Evolutionary conservation across 352 stramenopile species (phyloP).

Genomic region (Hyphochytrium catenoides): DNA sequence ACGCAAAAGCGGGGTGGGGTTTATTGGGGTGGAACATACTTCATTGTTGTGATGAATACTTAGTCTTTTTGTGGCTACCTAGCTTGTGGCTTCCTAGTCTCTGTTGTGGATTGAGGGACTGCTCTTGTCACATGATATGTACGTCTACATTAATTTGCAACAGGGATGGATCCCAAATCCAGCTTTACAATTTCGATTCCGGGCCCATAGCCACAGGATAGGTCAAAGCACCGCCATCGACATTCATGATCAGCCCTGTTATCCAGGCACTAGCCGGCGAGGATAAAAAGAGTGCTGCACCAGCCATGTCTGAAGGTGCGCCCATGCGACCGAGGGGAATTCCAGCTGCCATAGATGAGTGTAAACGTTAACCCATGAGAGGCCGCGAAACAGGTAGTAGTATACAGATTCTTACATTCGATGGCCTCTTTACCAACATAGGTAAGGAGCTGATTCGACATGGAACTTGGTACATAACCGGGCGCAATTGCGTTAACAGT

Average conservation of each 20-base stretch:
- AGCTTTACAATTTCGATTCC: too few relatives aligned
- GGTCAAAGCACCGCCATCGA: conserved; percentile 85
- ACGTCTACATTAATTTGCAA: too few relatives aligned
- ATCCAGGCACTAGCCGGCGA: conserved; percentile 68
- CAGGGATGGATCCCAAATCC: too few relatives aligned
- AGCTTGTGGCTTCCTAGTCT: too few relatives aligned
- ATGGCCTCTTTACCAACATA: conserved; percentile 13
- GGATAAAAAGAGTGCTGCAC: conserved; percentile 68
- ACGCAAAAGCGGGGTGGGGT: too few relatives aligned
- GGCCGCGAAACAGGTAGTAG: background rate
- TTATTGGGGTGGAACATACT: too few relatives aligned
- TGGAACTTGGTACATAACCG: conserved; percentile 66
- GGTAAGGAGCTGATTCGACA: conserved; percentile 50
- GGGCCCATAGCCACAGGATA: too few relatives aligned
- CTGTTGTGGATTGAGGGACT: too few relatives aligned
- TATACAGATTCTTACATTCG: too few relatives aligned
- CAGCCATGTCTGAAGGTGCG: conserved; percentile 69
- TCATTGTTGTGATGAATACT: too few relatives aligned
- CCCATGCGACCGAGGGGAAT: conserved; percentile 63
- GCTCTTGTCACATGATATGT: too few relatives aligned
- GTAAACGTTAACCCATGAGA: conserved; percentile 9
- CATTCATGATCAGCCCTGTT: conserved; percentile 65
- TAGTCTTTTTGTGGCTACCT: too few relatives aligned
- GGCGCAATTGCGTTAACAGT: conserved; percentile 84
- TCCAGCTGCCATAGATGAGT: conserved; percentile 28